These are phyloP conservation scores for Mrakiaceae sp. DNA, from an alignment of 1,284 basidiomycete species.

Conservation along the genomic window DNA sequence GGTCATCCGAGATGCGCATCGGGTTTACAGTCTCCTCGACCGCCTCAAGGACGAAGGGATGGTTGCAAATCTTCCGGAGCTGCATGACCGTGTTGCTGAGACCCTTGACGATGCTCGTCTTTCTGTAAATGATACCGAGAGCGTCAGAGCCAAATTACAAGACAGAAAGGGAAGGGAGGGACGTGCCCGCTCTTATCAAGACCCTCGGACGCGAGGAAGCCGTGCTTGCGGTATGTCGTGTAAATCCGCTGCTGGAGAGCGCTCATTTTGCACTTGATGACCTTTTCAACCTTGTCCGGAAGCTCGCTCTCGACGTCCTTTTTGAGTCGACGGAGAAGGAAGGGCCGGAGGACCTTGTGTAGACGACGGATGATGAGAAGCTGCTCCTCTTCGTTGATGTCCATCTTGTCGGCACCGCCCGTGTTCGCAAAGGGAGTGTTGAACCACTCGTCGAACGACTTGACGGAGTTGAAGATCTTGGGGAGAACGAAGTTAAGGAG, in stretches of 20 bases:
- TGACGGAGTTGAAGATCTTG: constrained; percentile 98
- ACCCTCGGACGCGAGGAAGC: constrained; percentile 50
- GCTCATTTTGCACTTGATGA: constrained; percentile 97
- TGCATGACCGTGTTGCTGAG: constrained; percentile 99
- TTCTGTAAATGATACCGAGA: background rate
- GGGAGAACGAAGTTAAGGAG: constrained; percentile 96
- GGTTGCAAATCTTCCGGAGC: constrained; percentile 96
- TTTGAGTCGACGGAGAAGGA: constrained; percentile 91
- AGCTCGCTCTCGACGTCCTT: constrained; percentile 97
- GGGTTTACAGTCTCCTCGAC: constrained; percentile 67
- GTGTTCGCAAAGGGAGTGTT: constrained; percentile 99
- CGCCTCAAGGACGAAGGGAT: constrained; percentile 90
- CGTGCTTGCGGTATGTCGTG: constrained; percentile 39
- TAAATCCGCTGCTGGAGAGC: constrained; percentile 89
- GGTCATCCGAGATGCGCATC: constrained; percentile 64
- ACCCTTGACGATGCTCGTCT: constrained; percentile 53
- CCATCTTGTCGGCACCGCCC: constrained; percentile 86
- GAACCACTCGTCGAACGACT: constrained; percentile 99
- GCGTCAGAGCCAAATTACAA: background rate
- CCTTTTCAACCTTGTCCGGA: constrained; percentile 98
- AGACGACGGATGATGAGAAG: constrained; percentile 93
- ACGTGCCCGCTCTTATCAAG: constrained; percentile 42
- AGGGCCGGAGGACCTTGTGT: constrained; percentile 96
- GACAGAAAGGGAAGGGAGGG: background rate
- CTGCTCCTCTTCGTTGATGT: constrained; percentile 99